Percentiles rank a stretch among this genome's conserved stretches.
These are phyloP conservation scores for Prunus davidiana DNA, from an alignment of 306 rosid species.

Conservation along the genomic window DNA sequence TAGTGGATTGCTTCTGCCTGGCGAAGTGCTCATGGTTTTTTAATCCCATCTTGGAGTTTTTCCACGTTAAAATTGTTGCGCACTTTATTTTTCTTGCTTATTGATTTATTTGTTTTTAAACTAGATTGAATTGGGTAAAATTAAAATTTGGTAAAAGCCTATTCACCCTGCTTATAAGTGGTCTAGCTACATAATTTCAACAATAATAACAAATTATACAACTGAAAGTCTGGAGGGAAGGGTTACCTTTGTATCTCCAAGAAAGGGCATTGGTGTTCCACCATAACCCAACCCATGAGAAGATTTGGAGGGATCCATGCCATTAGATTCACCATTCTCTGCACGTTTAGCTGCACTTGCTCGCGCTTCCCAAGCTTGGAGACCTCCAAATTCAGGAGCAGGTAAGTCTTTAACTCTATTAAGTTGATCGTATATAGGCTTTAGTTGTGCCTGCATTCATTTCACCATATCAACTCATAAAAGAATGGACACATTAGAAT, in stretches of 20 bases:
- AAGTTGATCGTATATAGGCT: conserved; percentile 86
- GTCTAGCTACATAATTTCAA: too few species aligned
- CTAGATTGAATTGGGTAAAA: too few species aligned
- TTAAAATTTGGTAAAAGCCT: too few species aligned
- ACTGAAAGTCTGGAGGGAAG: background rate
- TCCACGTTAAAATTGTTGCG: too few species aligned
- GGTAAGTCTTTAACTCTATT: conserved; percentile 83
- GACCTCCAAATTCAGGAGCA: conserved; percentile 88
- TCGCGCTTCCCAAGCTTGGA: conserved; percentile 96
- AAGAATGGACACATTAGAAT: background rate
- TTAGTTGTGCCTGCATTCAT: conserved; percentile 71
- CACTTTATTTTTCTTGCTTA: too few species aligned
- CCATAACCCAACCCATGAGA: conserved; percentile 63
- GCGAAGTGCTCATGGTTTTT: too few species aligned
- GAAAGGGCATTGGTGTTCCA: conserved; percentile 88
- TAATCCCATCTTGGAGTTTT: too few species aligned
- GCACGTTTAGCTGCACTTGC: conserved; percentile 84
- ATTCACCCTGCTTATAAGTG: too few species aligned
- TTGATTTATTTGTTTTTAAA: too few species aligned
- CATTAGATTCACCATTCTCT: conserved; percentile 62
- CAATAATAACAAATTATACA: background rate
- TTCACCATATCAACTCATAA: conserved; percentile 17
- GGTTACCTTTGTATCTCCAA: conserved; percentile 93
- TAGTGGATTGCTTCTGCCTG: too few species aligned
- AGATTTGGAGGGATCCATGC: conserved; percentile 67